A percentile compares a stretch with the other conserved stretches of the same genome.
These are phyloP conservation scores for Diutina scorzettiae DNA, from an alignment of 1,139 yeast species.

Conservation along the genomic window DNA sequence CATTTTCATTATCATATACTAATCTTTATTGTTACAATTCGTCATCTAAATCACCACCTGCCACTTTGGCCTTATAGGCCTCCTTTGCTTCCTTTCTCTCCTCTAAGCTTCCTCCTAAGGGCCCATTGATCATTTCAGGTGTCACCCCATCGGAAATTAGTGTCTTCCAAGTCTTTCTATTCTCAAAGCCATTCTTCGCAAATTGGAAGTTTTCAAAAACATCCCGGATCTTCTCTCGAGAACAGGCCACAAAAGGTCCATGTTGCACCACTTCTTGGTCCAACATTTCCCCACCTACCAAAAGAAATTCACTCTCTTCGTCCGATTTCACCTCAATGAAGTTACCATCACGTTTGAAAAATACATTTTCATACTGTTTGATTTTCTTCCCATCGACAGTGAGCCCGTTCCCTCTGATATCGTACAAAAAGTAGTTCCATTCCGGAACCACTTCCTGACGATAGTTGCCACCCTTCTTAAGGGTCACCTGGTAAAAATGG, in stretches of 20 bases:
- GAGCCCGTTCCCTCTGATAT: constrained; percentile 49
- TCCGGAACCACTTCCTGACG: constrained; percentile 48
- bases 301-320: constrained; percentile 39
- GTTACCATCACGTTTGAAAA: constrained; percentile 59
- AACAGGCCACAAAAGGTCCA: constrained; percentile 80
- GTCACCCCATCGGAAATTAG: constrained; percentile 54
- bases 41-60: constrained; percentile 5
- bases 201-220: constrained; percentile 63
- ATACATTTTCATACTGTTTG: constrained; percentile 41
- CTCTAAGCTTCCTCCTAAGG: constrained; percentile 24
- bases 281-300: constrained; percentile 68
- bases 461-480: constrained; percentile 60
- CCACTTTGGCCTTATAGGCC: constrained; percentile 14
- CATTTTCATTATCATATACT: background rate
- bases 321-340: constrained; percentile 30
- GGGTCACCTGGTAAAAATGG: constrained; percentile 55
- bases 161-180: constrained; percentile 55
- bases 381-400: constrained; percentile 30
- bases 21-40: constrained; percentile 5
- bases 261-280: constrained; percentile 76
- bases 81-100: constrained; percentile 20
- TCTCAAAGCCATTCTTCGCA: constrained; percentile 64
- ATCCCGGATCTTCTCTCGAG: constrained; percentile 46
- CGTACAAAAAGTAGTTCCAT: constrained; percentile 65
- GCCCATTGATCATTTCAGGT: constrained; percentile 30